A percentile compares a stretch with the other conserved stretches of the same genome.
phyloP scores from a whole-genome alignment of 306 rosid genomes.

The Cicer arietinum region DNA sequence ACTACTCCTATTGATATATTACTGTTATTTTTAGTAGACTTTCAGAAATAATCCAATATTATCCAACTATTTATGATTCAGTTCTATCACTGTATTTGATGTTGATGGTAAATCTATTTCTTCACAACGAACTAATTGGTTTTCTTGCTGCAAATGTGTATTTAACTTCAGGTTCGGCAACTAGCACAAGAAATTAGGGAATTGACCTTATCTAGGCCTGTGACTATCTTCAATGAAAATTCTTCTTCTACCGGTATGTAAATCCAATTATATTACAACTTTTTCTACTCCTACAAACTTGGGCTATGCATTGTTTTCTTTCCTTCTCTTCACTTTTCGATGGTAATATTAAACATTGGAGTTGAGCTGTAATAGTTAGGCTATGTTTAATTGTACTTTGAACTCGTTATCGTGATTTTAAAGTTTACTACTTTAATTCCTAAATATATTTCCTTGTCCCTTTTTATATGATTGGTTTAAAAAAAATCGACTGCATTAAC shows the following conservation, averaged over 20 bases:
- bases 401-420: not conserved
- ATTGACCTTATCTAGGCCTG: slow-evolving; percentile 66
- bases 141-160: not conserved
- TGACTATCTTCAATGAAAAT: slow-evolving; percentile 62
- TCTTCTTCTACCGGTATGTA: slow-evolving; percentile 59
- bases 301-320: slow-evolving; percentile 21
- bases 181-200: slow-evolving; percentile 80
- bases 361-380: not conserved
- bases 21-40: not conserved
- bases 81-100: slow-evolving; percentile 22
- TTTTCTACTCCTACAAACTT: slow-evolving; percentile 24
- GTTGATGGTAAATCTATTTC: not conserved
- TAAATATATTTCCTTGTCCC: not conserved
- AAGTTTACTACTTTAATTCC: not conserved
- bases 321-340: not conserved
- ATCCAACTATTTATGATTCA: slow-evolving; percentile 13
- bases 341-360: not conserved
- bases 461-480: not conserved
- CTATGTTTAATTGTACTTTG: not conserved
- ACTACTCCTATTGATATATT: slow-evolving; percentile 10
- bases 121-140: slow-evolving; percentile 16
- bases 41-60: slow-evolving; percentile 1
- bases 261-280: slow-evolving; percentile 28
- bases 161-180: slow-evolving; percentile 67
- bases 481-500: not conserved